Conservation (phyloP, 768 basidiomycete genomes). For the Lactarius sp. region DNA sequence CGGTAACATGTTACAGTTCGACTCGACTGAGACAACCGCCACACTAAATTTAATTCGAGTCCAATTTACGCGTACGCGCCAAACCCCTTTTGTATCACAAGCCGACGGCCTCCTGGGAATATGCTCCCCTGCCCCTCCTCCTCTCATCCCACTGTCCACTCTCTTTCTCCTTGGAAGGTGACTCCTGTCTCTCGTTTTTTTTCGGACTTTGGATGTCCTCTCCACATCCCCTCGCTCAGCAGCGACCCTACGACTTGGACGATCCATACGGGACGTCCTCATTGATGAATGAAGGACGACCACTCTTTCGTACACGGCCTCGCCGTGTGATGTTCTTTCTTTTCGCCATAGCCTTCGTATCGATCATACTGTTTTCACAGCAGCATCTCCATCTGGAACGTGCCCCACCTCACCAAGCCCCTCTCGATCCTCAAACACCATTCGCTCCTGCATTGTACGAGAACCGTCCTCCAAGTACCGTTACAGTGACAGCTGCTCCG, state of each 20-base stretch:
- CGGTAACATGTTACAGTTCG: too few relatives aligned
- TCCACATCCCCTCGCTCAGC: background rate
- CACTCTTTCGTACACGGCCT: background rate
- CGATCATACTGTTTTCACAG: background rate
- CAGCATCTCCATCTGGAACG: background rate
- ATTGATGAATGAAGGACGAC: background rate
- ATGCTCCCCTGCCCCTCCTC: too few relatives aligned
- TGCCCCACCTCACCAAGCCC: background rate
- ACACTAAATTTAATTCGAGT: too few relatives aligned
- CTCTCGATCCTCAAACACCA: background rate
- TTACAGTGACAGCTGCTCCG: conserved; percentile 5
- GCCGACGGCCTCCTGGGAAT: too few relatives aligned
- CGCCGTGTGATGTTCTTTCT: background rate
- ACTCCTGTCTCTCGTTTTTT: too few relatives aligned
- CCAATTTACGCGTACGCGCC: too few relatives aligned
- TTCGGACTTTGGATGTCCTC: background rate
- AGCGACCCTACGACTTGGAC: background rate
- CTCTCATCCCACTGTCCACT: too few relatives aligned
- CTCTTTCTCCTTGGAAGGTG: background rate
- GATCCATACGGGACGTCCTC: background rate
- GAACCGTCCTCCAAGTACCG: background rate
- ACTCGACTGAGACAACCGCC: too few relatives aligned
- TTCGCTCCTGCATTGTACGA: background rate
- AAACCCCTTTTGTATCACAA: too few relatives aligned
- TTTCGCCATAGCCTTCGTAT: background rate